phyloP scores from a whole-genome alignment of 495 filamentous ascomycete species.

The Terfezia boudieri region DNA sequence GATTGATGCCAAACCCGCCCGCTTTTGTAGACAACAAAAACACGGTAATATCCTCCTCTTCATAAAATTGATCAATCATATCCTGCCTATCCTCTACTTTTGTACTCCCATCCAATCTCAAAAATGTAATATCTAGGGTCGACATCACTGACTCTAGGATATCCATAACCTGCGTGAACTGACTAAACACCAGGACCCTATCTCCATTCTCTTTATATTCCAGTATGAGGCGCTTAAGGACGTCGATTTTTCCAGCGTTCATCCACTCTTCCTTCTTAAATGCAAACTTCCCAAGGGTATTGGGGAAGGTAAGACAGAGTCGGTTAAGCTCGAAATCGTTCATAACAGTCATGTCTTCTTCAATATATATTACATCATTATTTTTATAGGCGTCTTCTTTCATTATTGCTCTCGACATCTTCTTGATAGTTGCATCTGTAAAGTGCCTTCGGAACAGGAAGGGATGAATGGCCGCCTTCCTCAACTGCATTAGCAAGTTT shows the following conservation, averaged over 20 bases:
- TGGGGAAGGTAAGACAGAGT: slow-evolving; percentile 48
- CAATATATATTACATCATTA: slow-evolving; percentile 41
- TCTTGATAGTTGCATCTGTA: slow-evolving; percentile 42
- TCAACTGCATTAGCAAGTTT: slow-evolving; percentile 76
- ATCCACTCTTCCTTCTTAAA: slow-evolving; percentile 65
- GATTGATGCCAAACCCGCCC: slow-evolving; percentile 84
- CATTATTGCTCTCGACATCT: slow-evolving; percentile 57
- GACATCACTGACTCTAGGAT: slow-evolving; percentile 67
- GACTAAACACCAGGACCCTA: slow-evolving; percentile 67
- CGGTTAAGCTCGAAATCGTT: slow-evolving; percentile 67
- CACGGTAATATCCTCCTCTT: slow-evolving; percentile 54
- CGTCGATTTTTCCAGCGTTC: slow-evolving; percentile 72
- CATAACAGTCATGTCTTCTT: slow-evolving; percentile 46
- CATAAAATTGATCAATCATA: slow-evolving; percentile 66
- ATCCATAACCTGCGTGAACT: slow-evolving; percentile 79
- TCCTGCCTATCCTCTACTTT: slow-evolving; percentile 63
- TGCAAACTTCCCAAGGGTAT: slow-evolving; percentile 44
- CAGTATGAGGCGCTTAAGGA: slow-evolving; percentile 47
- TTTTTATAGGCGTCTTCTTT: slow-evolving; percentile 36
- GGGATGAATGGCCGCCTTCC: slow-evolving; percentile 83
- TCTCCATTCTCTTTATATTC: slow-evolving; percentile 64
- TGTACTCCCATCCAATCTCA: slow-evolving; percentile 67
- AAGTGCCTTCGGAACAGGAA: slow-evolving; percentile 67
- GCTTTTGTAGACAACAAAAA: slow-evolving; percentile 87
- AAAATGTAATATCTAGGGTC: slow-evolving; percentile 46